Evolutionary conservation across 495 filamentous ascomycete genomes (phyloP).

Genomic region (Mytilinidion resinicola): DNA sequence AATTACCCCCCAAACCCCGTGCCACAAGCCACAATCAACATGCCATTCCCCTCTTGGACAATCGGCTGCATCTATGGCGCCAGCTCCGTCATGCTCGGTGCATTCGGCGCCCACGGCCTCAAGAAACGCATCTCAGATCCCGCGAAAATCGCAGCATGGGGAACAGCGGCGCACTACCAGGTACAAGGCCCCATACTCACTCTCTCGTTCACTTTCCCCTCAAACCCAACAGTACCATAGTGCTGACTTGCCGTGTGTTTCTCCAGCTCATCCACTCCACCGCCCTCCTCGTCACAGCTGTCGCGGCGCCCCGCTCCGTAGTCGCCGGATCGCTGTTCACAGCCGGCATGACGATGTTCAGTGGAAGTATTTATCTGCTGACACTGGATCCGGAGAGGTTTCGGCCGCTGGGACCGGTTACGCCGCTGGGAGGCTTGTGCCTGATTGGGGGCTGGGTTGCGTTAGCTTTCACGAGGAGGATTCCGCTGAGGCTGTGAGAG

Average conservation of each 20-base stretch:
- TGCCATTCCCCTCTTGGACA: conserved; percentile 45
- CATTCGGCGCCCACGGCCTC: conserved; percentile 59
- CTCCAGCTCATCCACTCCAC: conserved; percentile 52
- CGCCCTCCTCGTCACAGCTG: conserved; percentile 47
- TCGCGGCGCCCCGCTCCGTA: conserved; percentile 40
- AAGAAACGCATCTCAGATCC: conserved; percentile 52
- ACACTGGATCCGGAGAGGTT: conserved; percentile 51
- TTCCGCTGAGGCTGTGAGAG: conserved; percentile 10
- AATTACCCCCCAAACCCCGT: no score
- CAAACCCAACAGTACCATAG: background rate
- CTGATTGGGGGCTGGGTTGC: conserved; percentile 53
- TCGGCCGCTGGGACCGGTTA: conserved; percentile 51
- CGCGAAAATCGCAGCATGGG: conserved; percentile 47
- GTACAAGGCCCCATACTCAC: conserved; percentile 27
- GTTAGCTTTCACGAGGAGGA: conserved; percentile 37
- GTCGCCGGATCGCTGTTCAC: conserved; percentile 36
- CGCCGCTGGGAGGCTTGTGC: conserved; percentile 54
- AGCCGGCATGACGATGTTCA: conserved; percentile 49
- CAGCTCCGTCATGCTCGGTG: conserved; percentile 51
- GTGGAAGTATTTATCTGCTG: conserved; percentile 54
- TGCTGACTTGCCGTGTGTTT: background rate
- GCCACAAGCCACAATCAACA: background rate
- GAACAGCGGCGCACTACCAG: conserved; percentile 58
- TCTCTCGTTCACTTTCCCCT: background rate
- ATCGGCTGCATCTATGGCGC: conserved; percentile 56